Percentiles rank a stretch among this genome's conserved stretches.
These are phyloP conservation scores for maize (Zea mays) DNA, from an alignment of 176 grass and related monocot genomes.

Conservation along the genomic window Zm-B73-REFERENCE-NAM-5.0 NC_050104.1:159993501-159994000, in stretches of 20 bases:
- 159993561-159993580: too few species aligned
- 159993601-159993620: too few species aligned
- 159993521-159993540: not conserved
- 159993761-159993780: conserved; percentile 10
- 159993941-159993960: not conserved
- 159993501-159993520: too few species aligned
- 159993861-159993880: not conserved
- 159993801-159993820: conserved; percentile 15
- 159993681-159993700: not conserved
- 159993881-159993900: not conserved
- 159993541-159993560: too few species aligned
- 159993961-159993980: not conserved
- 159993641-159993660: too few species aligned
- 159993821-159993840: not conserved
- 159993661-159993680: not conserved
- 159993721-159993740: not conserved
- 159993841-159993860: not conserved
- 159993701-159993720: conserved; percentile 3
- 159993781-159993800: too few species aligned
- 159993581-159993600: too few species aligned
- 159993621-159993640: too few species aligned
- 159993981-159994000: not conserved
- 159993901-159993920: conserved; percentile 9
- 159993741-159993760: not conserved
- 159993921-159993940: not conserved